Percentiles rank a stretch among this genome's conserved stretches.
Evolutionary conservation across 2,329 filamentous ascomycete genomes (phyloP).

Genomic region (Onygena corvina): DNA sequence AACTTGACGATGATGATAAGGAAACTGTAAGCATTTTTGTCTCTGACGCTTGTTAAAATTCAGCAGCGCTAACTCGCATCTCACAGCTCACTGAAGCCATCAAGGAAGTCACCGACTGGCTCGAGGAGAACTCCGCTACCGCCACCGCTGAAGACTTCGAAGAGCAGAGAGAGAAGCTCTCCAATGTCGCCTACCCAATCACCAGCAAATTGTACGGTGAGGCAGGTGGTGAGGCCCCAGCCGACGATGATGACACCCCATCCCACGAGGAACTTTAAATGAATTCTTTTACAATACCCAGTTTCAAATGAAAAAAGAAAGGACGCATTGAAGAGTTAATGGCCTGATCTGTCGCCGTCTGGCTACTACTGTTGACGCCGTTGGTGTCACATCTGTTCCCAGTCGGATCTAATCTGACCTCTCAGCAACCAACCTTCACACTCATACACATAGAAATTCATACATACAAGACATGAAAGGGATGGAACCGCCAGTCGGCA

Average conservation of each 20-base stretch:
- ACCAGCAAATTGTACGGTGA: conserved; percentile 89
- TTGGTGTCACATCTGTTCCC: background rate
- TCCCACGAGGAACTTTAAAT: conserved; percentile 68
- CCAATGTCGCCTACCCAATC: conserved; percentile 92
- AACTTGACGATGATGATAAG: conserved; percentile 98
- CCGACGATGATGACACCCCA: conserved; percentile 58
- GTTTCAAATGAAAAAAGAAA: conserved; percentile 10
- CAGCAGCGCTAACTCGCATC: conserved; percentile 25
- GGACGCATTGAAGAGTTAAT: conserved; percentile 6
- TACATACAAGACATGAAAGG: conserved; percentile 4
- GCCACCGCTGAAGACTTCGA: conserved; percentile 90
- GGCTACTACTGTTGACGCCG: background rate
- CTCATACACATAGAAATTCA: conserved; percentile 5
- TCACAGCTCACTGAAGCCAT: conserved; percentile 72
- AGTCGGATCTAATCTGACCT: background rate
- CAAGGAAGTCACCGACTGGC: conserved; percentile 95
- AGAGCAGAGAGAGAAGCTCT: conserved; percentile 99
- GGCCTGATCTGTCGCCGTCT: background rate
- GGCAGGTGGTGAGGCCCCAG: conserved; percentile 49
- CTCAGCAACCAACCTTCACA: background rate
- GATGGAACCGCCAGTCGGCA: background rate
- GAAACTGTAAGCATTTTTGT: conserved; percentile 55
- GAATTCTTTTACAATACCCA: background rate
- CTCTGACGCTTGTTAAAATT: background rate
- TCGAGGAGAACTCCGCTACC: conserved; percentile 81